Evolutionary conservation across 1,284 basidiomycete species (phyloP), one percentile per base, ranked within the genome.

Genomic region (Singerocomus inundabilis): DNA sequence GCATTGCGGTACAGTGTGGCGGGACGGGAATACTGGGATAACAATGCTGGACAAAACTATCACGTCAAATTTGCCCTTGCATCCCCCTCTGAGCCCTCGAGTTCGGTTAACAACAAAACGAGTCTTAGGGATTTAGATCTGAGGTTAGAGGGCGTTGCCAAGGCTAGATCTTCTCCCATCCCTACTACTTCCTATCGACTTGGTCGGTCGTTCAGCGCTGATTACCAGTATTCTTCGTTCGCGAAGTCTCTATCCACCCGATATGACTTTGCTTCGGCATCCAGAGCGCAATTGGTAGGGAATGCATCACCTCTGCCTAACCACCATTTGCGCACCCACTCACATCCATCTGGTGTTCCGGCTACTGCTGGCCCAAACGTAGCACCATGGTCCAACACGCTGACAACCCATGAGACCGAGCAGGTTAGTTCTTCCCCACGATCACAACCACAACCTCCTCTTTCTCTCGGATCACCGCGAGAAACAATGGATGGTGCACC

Each of bases 1-100:
- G 93, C 92, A 11, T 68, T 98, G 43, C 76, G 90, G 43, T 98
- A 93, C 67, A 78, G 77, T 12, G 82, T 85, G 24, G 79, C 72
- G 4, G 91, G 88, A 0, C 71, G 75, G 48, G 85, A 89, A 62
- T 82, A 89, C 51, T 98, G 96, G 95, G 95, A 98, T 70, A 96
- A 93, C 74, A 97, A 98, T 64, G 70, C 66, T 33, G 88, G 85
- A 6, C 66, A 76, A 55, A 93, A 98, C 67, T 98, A 95, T 68
- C 75, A 84, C 54, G 81, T 91, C 42, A 75, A 70, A 46, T 88
- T 91, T 58, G 69, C 63, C 42, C 64, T 66, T 49, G 61, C 56
- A 11, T 36, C 44, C 10, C 10, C 58, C 4, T 55, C 62, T 24
- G 53, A 55, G 16, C 41, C 54, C 8, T 48, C 47, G 21, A 56